phyloP scores from a whole-genome alignment of 1,284 basidiomycete genomes.

The Microbotryum scabiosae region DNA sequence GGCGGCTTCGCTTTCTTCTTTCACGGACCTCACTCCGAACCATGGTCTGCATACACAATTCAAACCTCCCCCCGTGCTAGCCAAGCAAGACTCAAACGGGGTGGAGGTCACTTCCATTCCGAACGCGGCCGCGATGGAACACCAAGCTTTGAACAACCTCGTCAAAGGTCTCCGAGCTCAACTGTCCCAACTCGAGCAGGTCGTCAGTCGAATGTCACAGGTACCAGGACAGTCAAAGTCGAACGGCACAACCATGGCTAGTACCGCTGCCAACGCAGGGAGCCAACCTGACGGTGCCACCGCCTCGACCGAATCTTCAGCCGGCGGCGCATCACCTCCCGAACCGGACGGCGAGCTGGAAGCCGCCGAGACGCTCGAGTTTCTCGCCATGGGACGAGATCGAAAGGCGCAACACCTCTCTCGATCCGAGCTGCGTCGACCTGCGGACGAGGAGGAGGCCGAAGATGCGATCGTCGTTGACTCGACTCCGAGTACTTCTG shows the following conservation, averaged over 20 bases:
- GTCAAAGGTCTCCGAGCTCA: slow-evolving; percentile 17
- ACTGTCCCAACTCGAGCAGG: slow-evolving; percentile 20
- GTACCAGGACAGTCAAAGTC: too few relatives aligned
- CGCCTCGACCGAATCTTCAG: too few relatives aligned
- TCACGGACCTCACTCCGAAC: too few relatives aligned
- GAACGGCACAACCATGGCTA: too few relatives aligned
- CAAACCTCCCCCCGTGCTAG: too few relatives aligned
- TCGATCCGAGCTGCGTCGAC: slow-evolving; percentile 17
- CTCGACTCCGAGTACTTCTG: not conserved
- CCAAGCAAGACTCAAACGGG: too few relatives aligned
- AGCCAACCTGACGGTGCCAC: too few relatives aligned
- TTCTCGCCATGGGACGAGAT: slow-evolving; percentile 28
- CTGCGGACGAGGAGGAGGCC: slow-evolving; percentile 11
- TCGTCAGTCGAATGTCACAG: not conserved
- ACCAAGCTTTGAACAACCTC: slow-evolving; percentile 15
- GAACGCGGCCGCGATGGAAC: slow-evolving; percentile 10
- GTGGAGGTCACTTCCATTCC: too few relatives aligned
- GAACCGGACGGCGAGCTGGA: slow-evolving; percentile 23
- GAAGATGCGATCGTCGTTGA: not conserved
- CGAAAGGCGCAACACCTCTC: slow-evolving; percentile 23
- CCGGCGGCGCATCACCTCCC: too few relatives aligned
- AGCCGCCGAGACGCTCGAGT: slow-evolving; percentile 26
- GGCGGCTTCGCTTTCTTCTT: too few relatives aligned
- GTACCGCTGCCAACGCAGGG: too few relatives aligned
- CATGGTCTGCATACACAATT: too few relatives aligned